phyloP scores from a whole-genome alignment of 1,139 yeast species.

The Pichia sp. region DNA sequence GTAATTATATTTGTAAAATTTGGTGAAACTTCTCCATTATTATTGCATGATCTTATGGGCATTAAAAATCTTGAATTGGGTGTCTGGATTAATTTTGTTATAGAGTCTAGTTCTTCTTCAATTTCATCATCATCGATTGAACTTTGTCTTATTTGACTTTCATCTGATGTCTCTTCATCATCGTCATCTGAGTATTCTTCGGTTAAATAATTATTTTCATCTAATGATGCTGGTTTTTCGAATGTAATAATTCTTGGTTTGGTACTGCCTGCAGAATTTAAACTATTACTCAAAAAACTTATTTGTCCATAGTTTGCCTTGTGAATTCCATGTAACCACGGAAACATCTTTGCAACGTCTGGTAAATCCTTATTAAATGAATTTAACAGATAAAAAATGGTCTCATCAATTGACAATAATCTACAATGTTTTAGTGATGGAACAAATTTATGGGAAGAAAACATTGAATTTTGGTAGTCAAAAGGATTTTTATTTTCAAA shows the following conservation, averaged over 20 bases:
- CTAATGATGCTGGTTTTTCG: slow-evolving; percentile 12
- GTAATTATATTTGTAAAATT: slow-evolving; percentile 34
- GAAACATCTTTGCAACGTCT: slow-evolving; percentile 63
- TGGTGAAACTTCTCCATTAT: slow-evolving; percentile 22
- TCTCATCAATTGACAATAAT: slow-evolving; percentile 23
- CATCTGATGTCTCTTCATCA: slow-evolving; percentile 2
- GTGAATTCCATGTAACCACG: slow-evolving; percentile 84
- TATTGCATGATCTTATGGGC: slow-evolving; percentile 43
- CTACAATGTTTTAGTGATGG: slow-evolving; percentile 15
- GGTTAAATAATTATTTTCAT: slow-evolving; percentile 13
- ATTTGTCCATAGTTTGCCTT: slow-evolving; percentile 46
- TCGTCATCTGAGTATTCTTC: slow-evolving; percentile 1
- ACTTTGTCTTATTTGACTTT: neutral
- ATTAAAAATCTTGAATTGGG: slow-evolving; percentile 31
- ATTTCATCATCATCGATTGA: neutral
- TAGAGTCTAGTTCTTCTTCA: slow-evolving; percentile 5
- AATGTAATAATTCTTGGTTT: slow-evolving; percentile 13
- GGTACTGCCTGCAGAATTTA: slow-evolving; percentile 7
- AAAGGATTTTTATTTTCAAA: slow-evolving; percentile 3
- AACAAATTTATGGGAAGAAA: slow-evolving; percentile 15
- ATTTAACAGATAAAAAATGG: slow-evolving; percentile 34
- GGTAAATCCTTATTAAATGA: slow-evolving; percentile 56
- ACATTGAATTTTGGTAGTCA: slow-evolving; percentile 12
- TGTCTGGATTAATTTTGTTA: slow-evolving; percentile 7
- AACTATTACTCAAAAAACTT: slow-evolving; percentile 24